Evolutionary conservation across 1,284 basidiomycete genomes (phyloP).

Genomic region (Irpex sp.): DNA sequence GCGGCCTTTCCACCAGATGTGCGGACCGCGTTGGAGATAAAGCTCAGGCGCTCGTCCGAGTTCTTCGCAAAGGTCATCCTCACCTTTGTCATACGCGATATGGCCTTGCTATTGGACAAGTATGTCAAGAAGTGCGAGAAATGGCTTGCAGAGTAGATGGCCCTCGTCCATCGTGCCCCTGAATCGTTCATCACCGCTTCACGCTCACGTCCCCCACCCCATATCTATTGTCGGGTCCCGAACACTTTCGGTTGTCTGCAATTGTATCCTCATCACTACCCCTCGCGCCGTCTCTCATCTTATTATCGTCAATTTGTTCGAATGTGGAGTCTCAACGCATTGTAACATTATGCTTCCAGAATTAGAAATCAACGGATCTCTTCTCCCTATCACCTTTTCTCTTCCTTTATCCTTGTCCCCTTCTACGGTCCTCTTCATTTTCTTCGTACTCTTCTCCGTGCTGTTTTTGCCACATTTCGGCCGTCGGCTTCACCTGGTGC

Average conservation of each 20-base stretch:
- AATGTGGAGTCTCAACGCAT: constrained; percentile 20
- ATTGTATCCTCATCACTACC: constrained; percentile 1
- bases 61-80: constrained; percentile 90
- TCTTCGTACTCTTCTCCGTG: not conserved
- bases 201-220: not conserved
- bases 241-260: not conserved
- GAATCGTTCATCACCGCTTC: not conserved
- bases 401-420: not conserved
- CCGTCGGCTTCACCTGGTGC: not conserved
- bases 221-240: not conserved
- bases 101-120: constrained; percentile 85
- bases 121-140: constrained; percentile 89
- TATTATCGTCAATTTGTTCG: constrained; percentile 7
- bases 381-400: constrained; percentile 10
- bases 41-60: constrained; percentile 78
- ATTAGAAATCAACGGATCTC: constrained; percentile 24
- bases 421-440: not conserved
- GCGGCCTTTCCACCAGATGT: constrained; percentile 63
- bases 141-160: constrained; percentile 69
- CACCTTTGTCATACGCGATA: constrained; percentile 86
- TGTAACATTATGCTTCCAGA: constrained; percentile 32
- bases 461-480: not conserved
- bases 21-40: constrained; percentile 65
- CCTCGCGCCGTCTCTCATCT: not conserved
- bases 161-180: not conserved